Evolutionary conservation across 2,329 filamentous ascomycete species (phyloP).

Genomic region (Paecilomyces sp.): DNA sequence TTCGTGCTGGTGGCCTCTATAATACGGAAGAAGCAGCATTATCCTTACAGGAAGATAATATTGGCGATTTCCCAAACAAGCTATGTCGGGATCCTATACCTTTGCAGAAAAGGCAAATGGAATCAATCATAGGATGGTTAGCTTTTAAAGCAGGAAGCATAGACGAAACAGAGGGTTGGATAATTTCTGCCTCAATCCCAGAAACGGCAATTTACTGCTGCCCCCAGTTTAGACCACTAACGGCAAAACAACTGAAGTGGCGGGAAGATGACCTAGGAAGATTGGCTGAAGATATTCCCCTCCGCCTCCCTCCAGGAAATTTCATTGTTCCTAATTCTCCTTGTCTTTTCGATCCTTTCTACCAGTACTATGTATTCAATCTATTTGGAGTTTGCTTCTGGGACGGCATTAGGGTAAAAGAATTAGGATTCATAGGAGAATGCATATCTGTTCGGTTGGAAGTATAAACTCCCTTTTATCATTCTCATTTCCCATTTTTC

Average conservation of each 20-base stretch:
- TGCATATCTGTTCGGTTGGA: no score
- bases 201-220: no score
- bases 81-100: neutral
- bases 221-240: no score
- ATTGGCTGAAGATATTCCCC: neutral
- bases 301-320: neutral
- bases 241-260: no score
- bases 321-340: neutral
- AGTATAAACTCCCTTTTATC: no score
- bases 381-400: neutral
- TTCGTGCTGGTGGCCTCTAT: neutral
- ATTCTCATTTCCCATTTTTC: no score
- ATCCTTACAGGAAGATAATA: neutral
- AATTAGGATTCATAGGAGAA: neutral
- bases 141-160: no score
- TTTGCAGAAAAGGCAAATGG: neutral
- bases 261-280: no score
- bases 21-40: neutral
- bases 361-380: neutral
- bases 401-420: neutral
- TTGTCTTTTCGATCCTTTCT: neutral
- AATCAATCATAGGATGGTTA: no score
- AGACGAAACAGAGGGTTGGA: no score
- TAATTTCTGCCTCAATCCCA: no score
- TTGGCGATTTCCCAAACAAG: no score